These are phyloP conservation scores for Umbilicaria muhlenbergii DNA, from an alignment of 495 filamentous ascomycete genomes.

Conservation along the genomic window DNA sequence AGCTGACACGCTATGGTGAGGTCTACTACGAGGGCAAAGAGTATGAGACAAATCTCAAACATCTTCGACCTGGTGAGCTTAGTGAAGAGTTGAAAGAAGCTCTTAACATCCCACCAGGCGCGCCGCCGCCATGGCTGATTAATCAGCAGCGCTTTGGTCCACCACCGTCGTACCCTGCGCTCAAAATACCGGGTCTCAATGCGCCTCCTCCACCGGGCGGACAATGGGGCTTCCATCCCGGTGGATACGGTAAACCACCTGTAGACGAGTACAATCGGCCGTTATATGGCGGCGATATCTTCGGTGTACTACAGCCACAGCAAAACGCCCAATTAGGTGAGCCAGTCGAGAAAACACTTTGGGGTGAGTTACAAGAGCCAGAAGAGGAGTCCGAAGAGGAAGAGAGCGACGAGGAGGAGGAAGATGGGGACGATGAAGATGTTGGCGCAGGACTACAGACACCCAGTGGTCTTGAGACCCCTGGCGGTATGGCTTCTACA, in stretches of 20 bases:
- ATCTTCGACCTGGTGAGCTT: constrained; percentile 79
- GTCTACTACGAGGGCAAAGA: constrained; percentile 99
- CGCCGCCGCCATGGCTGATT: constrained; percentile 92
- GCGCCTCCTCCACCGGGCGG: constrained; percentile 91
- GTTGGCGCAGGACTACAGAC: constrained; percentile 53
- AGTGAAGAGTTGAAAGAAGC: constrained; percentile 86
- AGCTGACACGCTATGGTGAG: constrained; percentile 86
- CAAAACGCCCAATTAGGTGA: constrained; percentile 49
- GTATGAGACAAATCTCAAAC: constrained; percentile 84
- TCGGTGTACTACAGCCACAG: constrained; percentile 61
- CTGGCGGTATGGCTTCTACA: constrained; percentile 61
- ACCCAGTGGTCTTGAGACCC: constrained; percentile 64
- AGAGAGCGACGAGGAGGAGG: constrained; percentile 58
- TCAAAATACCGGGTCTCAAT: constrained; percentile 90
- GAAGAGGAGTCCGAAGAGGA: constrained; percentile 71
- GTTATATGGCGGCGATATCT: constrained; percentile 85
- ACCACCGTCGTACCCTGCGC: constrained; percentile 78
- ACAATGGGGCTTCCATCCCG: constrained; percentile 87
- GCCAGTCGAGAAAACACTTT: constrained; percentile 73
- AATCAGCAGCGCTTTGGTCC: constrained; percentile 90
- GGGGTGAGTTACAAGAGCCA: constrained; percentile 83
- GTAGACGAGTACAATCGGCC: constrained; percentile 83
- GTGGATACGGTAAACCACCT: constrained; percentile 91
- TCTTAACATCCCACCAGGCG: constrained; percentile 83
- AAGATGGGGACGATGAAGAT: constrained; percentile 26